Evolutionary conservation across 2,329 filamentous ascomycete species (phyloP), one percentile per base, ranked within the genome.

Genomic region (Fusarium haematococcum): DNA sequence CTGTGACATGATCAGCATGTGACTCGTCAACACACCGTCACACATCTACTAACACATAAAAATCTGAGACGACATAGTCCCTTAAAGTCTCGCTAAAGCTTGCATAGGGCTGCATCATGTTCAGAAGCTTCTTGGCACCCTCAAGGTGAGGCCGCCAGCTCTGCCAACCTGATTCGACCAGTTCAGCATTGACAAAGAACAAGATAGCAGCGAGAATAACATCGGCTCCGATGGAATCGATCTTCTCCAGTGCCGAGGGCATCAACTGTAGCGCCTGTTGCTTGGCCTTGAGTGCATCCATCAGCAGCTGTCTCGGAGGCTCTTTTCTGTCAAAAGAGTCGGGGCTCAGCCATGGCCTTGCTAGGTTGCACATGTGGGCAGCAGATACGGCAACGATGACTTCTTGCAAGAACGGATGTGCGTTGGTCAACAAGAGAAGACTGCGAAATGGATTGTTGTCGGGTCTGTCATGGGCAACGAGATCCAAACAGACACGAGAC

Each of bases 161-260:
- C 57, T 85, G 82, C 75, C 82, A 85, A 3, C 85, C 85, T 6
- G 84, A 86, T 75, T 87, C 86, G 45, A 88, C 85, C 32, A 88
- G 80, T 74, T 88, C 85, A 18, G 87, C 80, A 67, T 87, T 86
- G 78, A 88, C 81, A 68, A 88, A 85, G 77, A 88, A 87, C 9
- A 87, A 79, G 5, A 86, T 84, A 2, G 86, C 84, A 6, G 86
- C 84, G 4, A 88, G 81, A 11, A 86, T 79, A 4, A 85, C 80
- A 50, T 85, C 84, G 16, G 80, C 80, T 61, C 81, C 82, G 2
- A 81, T 79, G 0, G 80, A 76, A 5, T 82, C 80, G 14, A 85
- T 77, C 25, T 83, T 75, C 41, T 82, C 79, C 5, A 88, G 67
- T 2, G 85, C 85, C 4, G 73, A 62, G 11, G 79, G 81, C 74